Evolutionary conservation across 331 rosid genomes (phyloP), one percentile per base, ranked within the genome.

Genomic region (Rhamnella rubrinervis): DNA sequence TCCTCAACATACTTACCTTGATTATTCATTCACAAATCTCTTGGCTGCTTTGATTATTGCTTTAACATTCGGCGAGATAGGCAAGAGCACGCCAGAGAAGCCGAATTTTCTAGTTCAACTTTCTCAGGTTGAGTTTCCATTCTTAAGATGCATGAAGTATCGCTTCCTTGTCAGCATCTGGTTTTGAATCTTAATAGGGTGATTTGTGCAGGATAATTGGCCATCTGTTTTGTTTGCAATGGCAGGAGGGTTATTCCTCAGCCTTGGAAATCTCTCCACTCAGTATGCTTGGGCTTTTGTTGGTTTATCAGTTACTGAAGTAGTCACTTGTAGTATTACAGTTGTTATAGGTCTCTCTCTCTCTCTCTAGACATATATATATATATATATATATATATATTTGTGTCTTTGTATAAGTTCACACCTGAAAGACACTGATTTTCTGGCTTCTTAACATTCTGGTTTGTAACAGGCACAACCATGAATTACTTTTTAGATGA

Each of bases 1-100:
- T 75, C 98, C 97, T 82, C 98, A 93, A 52, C 98, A 93, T 64
- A 88, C 97, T 1, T 93, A 93, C 77, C 98, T 93, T 49, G 98
- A 93, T 39, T 93, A 93, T 68, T 73, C 98, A 0, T 67, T 93
- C 67, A 85, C 97, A 37, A 93, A 93, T 71, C 75, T 93, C 65
- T 68, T 90, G 61, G 97, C 98, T 75, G 93, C 97, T 73, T 68
- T 93, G 1, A 60, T 93, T 50, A 93, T 93, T 68, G 98, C 98
- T 55, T 77, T 93, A 52, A 88, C 98, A 1, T 79, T 90, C 63
- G 98, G 98, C 52, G 65, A 93, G 84, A 79, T 90, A 17, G 97
- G 97, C 64, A 74, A 80, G 38, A 62, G 96, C 78, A 81, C 88
- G 11, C 66, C 65, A 7, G 74, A 66, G 12, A 0, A 14, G 3